Percentiles rank a stretch among this genome's conserved stretches.
phyloP scores from a whole-genome alignment of 306 rosid species.

The Cucumis sativus region Cucumber_9930_V3 NC_026660.2:4891501-4892000 shows the following conservation, averaged over 20 bases:
- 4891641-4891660: not conserved
- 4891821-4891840: constrained; percentile 98
- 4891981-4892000: constrained; percentile 11
- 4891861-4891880: constrained; percentile 14
- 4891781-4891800: constrained; percentile 91
- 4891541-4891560: constrained; percentile 27
- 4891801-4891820: constrained; percentile 84
- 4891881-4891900: constrained; percentile 5
- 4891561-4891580: constrained; percentile 71
- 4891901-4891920: not conserved
- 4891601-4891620: constrained; percentile 52
- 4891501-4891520: not conserved
- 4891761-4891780: constrained; percentile 60
- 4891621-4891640: not conserved
- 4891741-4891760: constrained; percentile 52
- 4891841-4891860: constrained; percentile 54
- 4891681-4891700: constrained; percentile 21
- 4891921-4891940: constrained; percentile 17
- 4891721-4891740: constrained; percentile 1
- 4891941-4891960: constrained; percentile 26
- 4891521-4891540: not conserved
- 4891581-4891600: constrained; percentile 69
- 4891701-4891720: constrained; percentile 8
- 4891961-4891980: constrained; percentile 42
- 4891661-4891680: not conserved